Evolutionary conservation across 495 filamentous ascomycete species (phyloP), one percentile per base, ranked within the genome.

Genomic region (Hypoxylon rickii): DNA sequence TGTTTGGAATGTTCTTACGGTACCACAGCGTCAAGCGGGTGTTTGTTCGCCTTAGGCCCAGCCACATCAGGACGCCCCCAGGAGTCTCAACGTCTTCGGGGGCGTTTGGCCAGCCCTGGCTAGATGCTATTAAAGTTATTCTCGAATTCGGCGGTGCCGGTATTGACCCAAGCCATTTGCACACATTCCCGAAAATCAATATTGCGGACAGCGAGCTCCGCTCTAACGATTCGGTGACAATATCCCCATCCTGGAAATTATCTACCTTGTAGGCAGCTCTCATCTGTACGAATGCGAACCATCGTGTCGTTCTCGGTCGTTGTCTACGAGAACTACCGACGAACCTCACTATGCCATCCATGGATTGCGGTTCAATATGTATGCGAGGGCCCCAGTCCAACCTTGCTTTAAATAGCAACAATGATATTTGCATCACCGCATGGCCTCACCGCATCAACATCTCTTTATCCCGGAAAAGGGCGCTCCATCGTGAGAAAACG

Each of bases 381-480:
- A 18, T 17, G 17, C 11, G 16, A 8, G 40, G 29, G 19, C 15
- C 32, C 49, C 17, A 2, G 16, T 46, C 13, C 31, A n/a, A n/a
- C n/a, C 11, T 39, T 7, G 19, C 36, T 62, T 52, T 42, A 48
- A 55, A 56, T 56, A 55, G 51, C n/a, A n/a, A n/a, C n/a, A n/a
- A 51, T 55, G 52, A 47, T 13, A 37, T 34, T 20, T 55, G 36
- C 37, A n/a, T 21, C 21, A 19, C 55, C 21, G 34, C 42, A 26
- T 21, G 19, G 41, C 36, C 12, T 45, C 50, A 29, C 39, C 32
- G 21, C 45, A 19, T 46, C 58, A 61, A 46, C 45, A 50, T 45
- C 19, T 49, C 48, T 49, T 56, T 45, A 48, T 49, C 48, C 48
- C 59, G 53, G 59, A 49, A 49, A n/a, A 53, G 18, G 11, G 19